A percentile compares a stretch with the other conserved stretches of the same genome.
Conservation (phyloP, 2,329 filamentous ascomycete genomes). For the Calonectria hawksworthii region DNA sequence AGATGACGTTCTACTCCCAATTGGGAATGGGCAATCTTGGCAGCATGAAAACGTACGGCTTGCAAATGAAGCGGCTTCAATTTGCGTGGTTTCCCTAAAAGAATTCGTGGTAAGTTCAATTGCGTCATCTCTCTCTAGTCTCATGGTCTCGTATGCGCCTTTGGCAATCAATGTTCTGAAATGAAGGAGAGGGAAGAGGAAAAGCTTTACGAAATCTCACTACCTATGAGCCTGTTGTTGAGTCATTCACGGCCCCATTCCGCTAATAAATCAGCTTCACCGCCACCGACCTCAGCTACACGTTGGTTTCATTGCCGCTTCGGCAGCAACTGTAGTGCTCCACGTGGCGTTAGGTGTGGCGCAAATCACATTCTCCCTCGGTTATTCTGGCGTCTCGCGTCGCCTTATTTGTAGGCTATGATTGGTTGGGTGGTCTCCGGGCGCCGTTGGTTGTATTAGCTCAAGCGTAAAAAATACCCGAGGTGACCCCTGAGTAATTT, state of each 20-base stretch:
- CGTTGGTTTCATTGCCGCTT: background rate
- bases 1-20: too few relatives aligned
- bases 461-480: background rate
- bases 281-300: background rate
- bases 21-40: too few relatives aligned
- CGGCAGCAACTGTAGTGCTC: background rate
- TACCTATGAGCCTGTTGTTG: background rate
- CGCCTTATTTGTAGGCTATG: background rate
- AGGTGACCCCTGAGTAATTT: background rate
- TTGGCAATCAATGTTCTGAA: too few relatives aligned
- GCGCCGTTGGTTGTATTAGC: background rate
- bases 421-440: background rate
- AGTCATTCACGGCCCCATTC: background rate
- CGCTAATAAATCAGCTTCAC: background rate
- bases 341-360: background rate
- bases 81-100: too few relatives aligned
- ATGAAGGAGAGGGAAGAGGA: too few relatives aligned
- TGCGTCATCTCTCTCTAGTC: too few relatives aligned
- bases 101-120: too few relatives aligned
- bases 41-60: too few relatives aligned
- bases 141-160: too few relatives aligned
- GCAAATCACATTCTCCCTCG: background rate
- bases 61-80: too few relatives aligned
- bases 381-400: background rate
- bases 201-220: too few relatives aligned